Conservation (phyloP, 2,329 filamentous ascomycete species). For the Trichoderma pleuroti region DNA sequence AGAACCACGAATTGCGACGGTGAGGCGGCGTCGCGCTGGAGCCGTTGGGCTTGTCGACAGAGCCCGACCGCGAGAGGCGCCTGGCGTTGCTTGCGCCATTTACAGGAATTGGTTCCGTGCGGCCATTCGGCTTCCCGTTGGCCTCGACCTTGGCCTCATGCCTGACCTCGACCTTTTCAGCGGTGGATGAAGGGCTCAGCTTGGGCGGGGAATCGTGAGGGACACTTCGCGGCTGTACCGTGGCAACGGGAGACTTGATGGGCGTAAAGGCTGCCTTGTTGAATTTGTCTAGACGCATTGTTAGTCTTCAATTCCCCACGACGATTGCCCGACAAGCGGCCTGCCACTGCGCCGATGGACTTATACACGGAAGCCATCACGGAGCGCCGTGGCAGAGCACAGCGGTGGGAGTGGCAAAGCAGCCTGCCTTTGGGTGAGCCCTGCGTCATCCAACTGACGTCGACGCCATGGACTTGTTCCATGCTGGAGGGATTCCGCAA, state of each 20-base stretch:
- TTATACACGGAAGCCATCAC: not conserved
- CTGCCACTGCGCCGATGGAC: not conserved
- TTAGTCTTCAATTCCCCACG: not conserved
- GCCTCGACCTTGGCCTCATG: constrained; percentile 11
- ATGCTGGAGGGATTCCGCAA: constrained; percentile 44
- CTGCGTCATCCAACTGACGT: constrained; percentile 86
- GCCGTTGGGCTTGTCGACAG: constrained; percentile 33
- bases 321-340: not conserved
- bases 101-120: constrained; percentile 23
- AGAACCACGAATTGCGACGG: constrained; percentile 83
- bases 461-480: constrained; percentile 78
- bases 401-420: constrained; percentile 19
- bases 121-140: constrained; percentile 24
- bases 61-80: constrained; percentile 34
- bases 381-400: not conserved
- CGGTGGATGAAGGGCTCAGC: constrained; percentile 28
- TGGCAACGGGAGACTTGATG: constrained; percentile 24
- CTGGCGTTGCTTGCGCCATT: constrained; percentile 27
- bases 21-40: constrained; percentile 38
- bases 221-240: constrained; percentile 34
- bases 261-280: constrained; percentile 31
- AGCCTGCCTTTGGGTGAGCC: constrained; percentile 73
- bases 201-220: constrained; percentile 27
- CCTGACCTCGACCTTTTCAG: constrained; percentile 20
- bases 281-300: constrained; percentile 30